phyloP scores from a whole-genome alignment of 1,284 basidiomycete species.

The Apiotrichum laibachii region DNA sequence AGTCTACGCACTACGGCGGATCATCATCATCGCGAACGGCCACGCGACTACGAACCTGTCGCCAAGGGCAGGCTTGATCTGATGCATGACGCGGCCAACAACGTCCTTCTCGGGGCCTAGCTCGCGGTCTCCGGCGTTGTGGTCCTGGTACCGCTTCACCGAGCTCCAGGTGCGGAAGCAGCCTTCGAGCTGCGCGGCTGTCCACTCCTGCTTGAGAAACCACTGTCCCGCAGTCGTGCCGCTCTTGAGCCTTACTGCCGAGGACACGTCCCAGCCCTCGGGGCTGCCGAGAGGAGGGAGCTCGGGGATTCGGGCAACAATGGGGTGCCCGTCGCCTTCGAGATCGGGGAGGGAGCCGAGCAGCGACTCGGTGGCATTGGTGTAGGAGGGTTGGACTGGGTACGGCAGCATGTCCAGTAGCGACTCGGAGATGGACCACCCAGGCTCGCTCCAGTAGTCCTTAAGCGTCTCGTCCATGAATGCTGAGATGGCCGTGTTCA shows the following conservation, averaged over 20 bases:
- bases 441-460: constrained; percentile 49
- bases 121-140: constrained; percentile 60
- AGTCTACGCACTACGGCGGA: not conserved
- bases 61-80: constrained; percentile 55
- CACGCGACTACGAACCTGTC: constrained; percentile 14
- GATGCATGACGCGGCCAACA: constrained; percentile 61
- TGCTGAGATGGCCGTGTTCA: constrained; percentile 59
- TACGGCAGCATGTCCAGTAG: constrained; percentile 67
- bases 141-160: constrained; percentile 66
- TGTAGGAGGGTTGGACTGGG: constrained; percentile 45
- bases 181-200: constrained; percentile 62
- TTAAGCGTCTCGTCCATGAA: constrained; percentile 20
- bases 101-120: constrained; percentile 58
- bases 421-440: constrained; percentile 68
- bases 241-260: constrained; percentile 26
- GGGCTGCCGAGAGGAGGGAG: constrained; percentile 22
- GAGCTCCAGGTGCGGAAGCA: constrained; percentile 73
- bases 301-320: constrained; percentile 10
- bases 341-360: constrained; percentile 52
- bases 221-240: constrained; percentile 51
- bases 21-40: constrained; percentile 7
- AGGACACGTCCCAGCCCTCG: constrained; percentile 23
- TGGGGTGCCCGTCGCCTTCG: constrained; percentile 51
- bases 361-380: not conserved
- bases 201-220: constrained; percentile 62